Conservation (phyloP, 129 eudicot species). For the Flaveria bidentis region DNA sequence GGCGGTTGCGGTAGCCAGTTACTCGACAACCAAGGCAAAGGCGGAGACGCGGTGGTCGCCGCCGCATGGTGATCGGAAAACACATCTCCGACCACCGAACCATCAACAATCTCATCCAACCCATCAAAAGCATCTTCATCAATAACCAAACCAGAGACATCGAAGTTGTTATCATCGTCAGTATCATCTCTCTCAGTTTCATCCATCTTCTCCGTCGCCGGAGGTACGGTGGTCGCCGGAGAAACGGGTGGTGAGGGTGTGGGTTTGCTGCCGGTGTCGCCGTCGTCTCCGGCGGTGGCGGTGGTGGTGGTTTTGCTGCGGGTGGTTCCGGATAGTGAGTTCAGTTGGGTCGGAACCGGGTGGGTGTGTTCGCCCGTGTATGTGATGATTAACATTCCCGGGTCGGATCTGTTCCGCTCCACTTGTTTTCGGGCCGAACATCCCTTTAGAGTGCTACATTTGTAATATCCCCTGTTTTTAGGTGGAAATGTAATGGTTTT, state of each 20-base stretch:
- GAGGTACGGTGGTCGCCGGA: conserved; percentile 46
- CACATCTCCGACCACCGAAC: conserved; percentile 34
- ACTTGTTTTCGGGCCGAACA: conserved; percentile 98
- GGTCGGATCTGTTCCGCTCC: conserved; percentile 96
- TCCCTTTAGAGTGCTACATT: conserved; percentile 89
- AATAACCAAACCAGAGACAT: conserved; percentile 24
- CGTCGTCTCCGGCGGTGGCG: conserved; percentile 42
- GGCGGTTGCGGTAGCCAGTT: conserved; percentile 42
- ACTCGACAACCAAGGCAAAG: conserved; percentile 45
- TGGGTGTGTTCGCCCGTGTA: conserved; percentile 92
- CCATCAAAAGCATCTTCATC: conserved; percentile 79
- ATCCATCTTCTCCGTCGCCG: conserved; percentile 60
- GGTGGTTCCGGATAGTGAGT: conserved; percentile 76
- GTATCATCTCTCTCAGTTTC: conserved; percentile 33
- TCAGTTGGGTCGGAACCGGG: conserved; percentile 84
- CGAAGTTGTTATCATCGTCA: conserved; percentile 33
- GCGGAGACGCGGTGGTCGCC: neutral
- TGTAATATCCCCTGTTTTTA: conserved; percentile 81
- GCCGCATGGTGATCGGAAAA: conserved; percentile 38
- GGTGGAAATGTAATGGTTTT: neutral
- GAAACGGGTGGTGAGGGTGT: conserved; percentile 48
- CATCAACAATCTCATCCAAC: conserved; percentile 55
- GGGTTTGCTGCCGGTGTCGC: conserved; percentile 37
- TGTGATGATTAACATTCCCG: conserved; percentile 76
- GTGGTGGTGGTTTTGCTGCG: conserved; percentile 56